Evolutionary conservation across 2,329 filamentous ascomycete species (phyloP).

Genomic region (Mycosphaerella sp.): DNA sequence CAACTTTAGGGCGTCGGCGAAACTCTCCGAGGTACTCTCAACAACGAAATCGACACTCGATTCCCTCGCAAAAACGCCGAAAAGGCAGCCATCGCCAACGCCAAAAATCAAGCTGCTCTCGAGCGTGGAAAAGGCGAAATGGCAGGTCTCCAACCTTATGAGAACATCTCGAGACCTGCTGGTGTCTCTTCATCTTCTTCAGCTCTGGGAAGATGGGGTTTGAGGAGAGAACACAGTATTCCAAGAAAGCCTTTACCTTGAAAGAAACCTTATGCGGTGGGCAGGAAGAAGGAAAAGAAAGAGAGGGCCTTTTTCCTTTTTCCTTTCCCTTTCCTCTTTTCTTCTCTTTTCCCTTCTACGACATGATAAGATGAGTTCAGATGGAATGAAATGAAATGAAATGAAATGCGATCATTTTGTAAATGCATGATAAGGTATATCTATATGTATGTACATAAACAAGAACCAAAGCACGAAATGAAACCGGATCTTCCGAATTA

Average conservation of each 20-base stretch:
- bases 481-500: no score
- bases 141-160: constrained; percentile 18
- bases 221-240: constrained; percentile 8
- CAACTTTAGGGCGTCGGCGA: constrained; percentile 35
- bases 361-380: no score
- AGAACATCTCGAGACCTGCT: background rate
- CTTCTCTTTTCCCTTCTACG: no score
- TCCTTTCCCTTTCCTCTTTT: no score
- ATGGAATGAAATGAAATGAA: no score
- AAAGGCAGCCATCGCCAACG: constrained; percentile 25
- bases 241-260: constrained; percentile 7
- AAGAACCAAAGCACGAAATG: background rate
- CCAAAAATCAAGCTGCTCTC: constrained; percentile 28
- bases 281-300: no score
- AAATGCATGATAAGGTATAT: no score
- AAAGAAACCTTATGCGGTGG: background rate
- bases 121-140: constrained; percentile 27
- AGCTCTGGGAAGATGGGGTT: constrained; percentile 4
- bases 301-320: no score
- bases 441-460: background rate
- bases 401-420: no score
- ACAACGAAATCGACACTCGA: constrained; percentile 30
- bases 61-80: constrained; percentile 27
- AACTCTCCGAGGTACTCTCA: constrained; percentile 31
- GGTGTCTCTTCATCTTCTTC: background rate